Evolutionary conservation across 768 basidiomycete species (phyloP), one percentile per base, ranked within the genome.

Genomic region (Zangia roseola): DNA sequence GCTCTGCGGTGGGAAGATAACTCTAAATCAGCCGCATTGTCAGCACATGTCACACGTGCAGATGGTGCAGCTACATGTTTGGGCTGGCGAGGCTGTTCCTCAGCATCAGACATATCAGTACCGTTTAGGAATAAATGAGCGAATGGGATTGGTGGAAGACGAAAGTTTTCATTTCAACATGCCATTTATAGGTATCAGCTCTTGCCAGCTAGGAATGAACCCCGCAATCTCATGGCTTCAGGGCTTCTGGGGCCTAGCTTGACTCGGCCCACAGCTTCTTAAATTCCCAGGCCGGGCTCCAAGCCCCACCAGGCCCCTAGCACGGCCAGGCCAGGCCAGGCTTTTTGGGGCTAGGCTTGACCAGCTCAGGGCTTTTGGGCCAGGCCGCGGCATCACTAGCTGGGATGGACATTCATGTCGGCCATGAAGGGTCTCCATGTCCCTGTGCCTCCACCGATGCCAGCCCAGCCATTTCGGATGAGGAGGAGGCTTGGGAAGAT

Each of bases 11-110:
- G 31, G 37, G 31, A 45, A n/a, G 38, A 39, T 5, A 45, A 6
- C 31, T 50, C 31, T 16, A 49, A 20, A n/a, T 49, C 19, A 7
- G 36, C 34, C 3, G 37, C 36, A 26, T 50, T 50, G 1, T 50
- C 37, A 0, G 14, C 42, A 45, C 30, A 50, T 33, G 30, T 50
- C 2, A 50, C 43, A 50, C 14, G 2, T 44, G 43, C 7, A 0
- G 17, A 50, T 17, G 20, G n/a, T 25, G 16, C 10, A 2, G 38
- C 38, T 7, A n/a, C 14, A 34, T 2, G 2, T 50, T 28, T 45
- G 43, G 43, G 43, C 43, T 4, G 0, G 42, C 10, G 3, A n/a
- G 30, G 30, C 49, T 44, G n/a, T 48, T 48, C 25, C 36, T 48
- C 14, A 3, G 36, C 33, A 30, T 44, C n/a, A 1, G 36, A 50